Conservation (phyloP, 805 yeast species). For the Wickerhamiella dianesei region DNA sequence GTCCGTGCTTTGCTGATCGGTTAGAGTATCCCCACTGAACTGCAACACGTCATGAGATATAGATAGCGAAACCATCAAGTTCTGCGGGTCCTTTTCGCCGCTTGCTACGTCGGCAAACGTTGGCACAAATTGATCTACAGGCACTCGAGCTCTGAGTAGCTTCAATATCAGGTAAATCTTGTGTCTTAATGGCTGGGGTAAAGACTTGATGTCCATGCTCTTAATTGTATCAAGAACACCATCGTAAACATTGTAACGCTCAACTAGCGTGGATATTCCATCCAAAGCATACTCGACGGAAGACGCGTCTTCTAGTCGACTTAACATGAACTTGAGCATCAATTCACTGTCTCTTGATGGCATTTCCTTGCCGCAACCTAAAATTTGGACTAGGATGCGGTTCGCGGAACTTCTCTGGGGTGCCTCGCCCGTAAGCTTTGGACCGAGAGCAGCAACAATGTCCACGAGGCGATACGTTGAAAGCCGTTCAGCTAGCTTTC, state of each 20-base stretch:
- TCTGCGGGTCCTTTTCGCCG: slow-evolving; percentile 92
- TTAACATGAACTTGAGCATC: neutral
- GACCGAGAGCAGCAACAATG: neutral
- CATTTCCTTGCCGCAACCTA: neutral
- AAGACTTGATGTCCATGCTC: slow-evolving; percentile 22
- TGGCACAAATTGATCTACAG: slow-evolving; percentile 30
- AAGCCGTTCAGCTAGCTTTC: neutral
- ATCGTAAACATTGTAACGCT: slow-evolving; percentile 23
- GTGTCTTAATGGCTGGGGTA: slow-evolving; percentile 33
- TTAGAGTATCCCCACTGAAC: slow-evolving; percentile 24
- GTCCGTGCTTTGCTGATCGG: slow-evolving; percentile 40
- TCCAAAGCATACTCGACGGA: slow-evolving; percentile 38
- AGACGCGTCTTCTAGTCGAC: slow-evolving; percentile 37
- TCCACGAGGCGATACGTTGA: neutral
- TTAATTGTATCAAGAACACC: slow-evolving; percentile 20
- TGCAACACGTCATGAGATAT: slow-evolving; percentile 37
- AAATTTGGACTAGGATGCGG: neutral
- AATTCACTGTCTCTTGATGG: neutral
- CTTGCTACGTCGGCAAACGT: slow-evolving; percentile 55
- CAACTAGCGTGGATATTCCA: slow-evolving; percentile 41
- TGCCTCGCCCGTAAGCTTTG: neutral
- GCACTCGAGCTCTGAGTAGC: neutral
- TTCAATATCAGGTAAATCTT: slow-evolving; percentile 40
- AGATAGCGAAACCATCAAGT: slow-evolving; percentile 56
- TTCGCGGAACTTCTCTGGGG: neutral